Evolutionary conservation across 2,329 filamentous ascomycete species (phyloP), one percentile per base, ranked within the genome.

Genomic region (Xylariomycetidae sp.): DNA sequence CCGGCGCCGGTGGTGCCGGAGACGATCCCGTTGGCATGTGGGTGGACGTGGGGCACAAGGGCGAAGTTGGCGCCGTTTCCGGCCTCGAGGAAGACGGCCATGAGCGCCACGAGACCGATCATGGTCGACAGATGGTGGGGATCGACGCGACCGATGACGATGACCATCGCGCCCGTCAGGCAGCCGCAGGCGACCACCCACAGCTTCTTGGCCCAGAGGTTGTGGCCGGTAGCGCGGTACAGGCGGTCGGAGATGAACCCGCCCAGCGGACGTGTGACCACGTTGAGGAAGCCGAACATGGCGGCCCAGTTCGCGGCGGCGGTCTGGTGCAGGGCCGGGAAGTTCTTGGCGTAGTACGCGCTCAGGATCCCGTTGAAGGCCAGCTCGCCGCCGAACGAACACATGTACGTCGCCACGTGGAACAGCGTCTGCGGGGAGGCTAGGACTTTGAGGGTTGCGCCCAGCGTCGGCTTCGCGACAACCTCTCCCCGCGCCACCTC

Each of bases 31-130:
- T 94, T 95, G 39, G 86, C 85, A 40, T 72, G 73, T 1, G 86
- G 85, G 58, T 89, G 83, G 2, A 94, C 82, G 54, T 95, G 89
- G 4, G 88, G 87, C 16, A 95, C 82, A 5, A 95, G 71, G 0
- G 85, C 77, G 59, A 92, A 95, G 62, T 85, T 92, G 25, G 85
- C 79, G 1, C 89, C 89, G 54, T 95, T 95, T 25, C 79, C 80
- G 2, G 83, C 85, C 57, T 93, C 86, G 26, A 88, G 62, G 64
- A 94, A 94, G 54, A 94, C 71, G 1, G 84, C 85, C 63, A 88
- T 72, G 8, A 85, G 72, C 2, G 81, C 79, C 7, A 93, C 65
- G 5, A 95, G 75, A 1, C 84, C 85, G 35, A 92, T 79, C 70
- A 93, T 80, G 3, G 74, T 77, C 6, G 70, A 60, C 29, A 80